Conservation (phyloP, 306 rosid genomes). For the Prunus salicina region DNA sequence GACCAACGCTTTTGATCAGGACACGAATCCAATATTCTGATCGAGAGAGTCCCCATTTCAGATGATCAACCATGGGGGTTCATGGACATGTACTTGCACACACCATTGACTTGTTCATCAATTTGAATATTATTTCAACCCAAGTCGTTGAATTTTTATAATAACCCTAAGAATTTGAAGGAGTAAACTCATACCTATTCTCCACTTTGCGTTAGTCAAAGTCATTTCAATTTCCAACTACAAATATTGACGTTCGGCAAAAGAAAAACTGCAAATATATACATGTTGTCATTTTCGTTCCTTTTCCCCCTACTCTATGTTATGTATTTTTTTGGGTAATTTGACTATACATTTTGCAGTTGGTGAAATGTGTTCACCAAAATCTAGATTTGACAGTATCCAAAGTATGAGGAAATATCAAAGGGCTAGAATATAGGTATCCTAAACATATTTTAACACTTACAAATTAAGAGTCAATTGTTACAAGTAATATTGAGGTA, state of each 20-base stretch:
- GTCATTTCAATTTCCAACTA: slow-evolving; percentile 3
- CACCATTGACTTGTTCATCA: not conserved
- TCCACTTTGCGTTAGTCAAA: not conserved
- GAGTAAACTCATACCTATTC: not conserved
- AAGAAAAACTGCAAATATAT: not conserved
- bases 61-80: not conserved
- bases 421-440: not conserved
- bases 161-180: not conserved
- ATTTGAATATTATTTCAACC: not conserved
- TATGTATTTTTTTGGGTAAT: not conserved
- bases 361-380: not conserved
- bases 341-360: not conserved
- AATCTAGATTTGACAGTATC: not conserved
- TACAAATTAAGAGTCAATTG: too few species aligned
- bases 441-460: too few species aligned
- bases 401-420: not conserved
- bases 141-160: not conserved
- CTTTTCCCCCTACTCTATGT: not conserved
- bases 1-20: not conserved
- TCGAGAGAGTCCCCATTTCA: not conserved
- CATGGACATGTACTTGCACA: not conserved
- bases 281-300: not conserved
- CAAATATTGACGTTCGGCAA: not conserved
- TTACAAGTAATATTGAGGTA: too few species aligned
- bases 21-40: not conserved